These are phyloP conservation scores for Plectosphaerella cucumerina DNA, from an alignment of 2,329 filamentous ascomycete genomes.

Conservation along the genomic window DNA sequence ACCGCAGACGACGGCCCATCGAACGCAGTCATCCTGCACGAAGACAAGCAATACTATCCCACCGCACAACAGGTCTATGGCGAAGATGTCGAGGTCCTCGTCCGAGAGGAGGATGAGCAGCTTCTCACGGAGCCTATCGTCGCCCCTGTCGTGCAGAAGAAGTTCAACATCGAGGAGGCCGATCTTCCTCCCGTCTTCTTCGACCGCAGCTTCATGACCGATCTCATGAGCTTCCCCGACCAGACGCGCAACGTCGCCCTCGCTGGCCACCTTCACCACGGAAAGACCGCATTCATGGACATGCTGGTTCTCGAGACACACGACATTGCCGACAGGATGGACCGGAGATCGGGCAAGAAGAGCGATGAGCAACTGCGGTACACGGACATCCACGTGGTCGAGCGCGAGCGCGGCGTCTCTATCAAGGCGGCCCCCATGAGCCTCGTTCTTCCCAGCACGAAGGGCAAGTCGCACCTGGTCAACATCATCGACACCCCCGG, in stretches of 20 bases:
- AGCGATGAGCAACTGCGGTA: conserved; percentile 89
- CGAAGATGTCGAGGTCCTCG: conserved; percentile 87
- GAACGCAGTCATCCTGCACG: conserved; percentile 95
- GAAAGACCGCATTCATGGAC: conserved; percentile 97
- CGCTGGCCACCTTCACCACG: conserved; percentile 91
- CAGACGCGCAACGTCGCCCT: conserved; percentile 91
- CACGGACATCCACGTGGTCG: conserved; percentile 85
- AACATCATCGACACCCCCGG: conserved; percentile 96
- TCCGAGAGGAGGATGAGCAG: conserved; percentile 96
- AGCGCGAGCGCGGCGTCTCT: conserved; percentile 84
- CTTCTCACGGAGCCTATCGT: conserved; percentile 90
- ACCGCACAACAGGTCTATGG: conserved; percentile 97
- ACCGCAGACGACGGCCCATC: conserved; percentile 64
- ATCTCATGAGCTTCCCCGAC: conserved; percentile 93
- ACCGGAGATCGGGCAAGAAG: conserved; percentile 76
- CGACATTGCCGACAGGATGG: conserved; percentile 72
- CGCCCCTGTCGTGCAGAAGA: conserved; percentile 88
- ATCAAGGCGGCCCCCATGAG: conserved; percentile 95
- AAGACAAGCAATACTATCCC: conserved; percentile 99
- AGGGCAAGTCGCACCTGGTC: conserved; percentile 90
- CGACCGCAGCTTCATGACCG: conserved; percentile 87
- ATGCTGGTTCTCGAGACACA: conserved; percentile 97
- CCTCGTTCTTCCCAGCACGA: conserved; percentile 79
- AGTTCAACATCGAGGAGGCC: conserved; percentile 89
- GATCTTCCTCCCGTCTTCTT: conserved; percentile 87